Base-by-base conservation (phyloP, 805 yeast genomes). In the Nakazawaea holstii region DNA sequence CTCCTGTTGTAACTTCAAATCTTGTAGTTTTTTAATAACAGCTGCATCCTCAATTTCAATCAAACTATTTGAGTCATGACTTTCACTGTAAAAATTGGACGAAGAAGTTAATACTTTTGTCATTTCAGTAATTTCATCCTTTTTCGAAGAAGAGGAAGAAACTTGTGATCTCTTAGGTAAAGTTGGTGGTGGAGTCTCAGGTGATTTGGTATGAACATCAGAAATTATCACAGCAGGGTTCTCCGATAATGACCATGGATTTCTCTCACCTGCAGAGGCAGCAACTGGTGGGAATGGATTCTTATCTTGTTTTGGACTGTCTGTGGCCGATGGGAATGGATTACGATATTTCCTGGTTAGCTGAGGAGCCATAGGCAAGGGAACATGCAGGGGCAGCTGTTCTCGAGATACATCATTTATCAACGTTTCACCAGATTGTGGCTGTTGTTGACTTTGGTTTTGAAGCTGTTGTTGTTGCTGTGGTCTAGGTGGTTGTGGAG, bases 21-120 rank as follows among this genome's bases (percentile, higher is more conserved):
- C 17, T 5, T 33, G 38, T n/a, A 46, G 36, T 14, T 29, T 27
- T 13, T 40, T 33, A 27, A 7, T 35, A 17, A 46, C 28, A n/a
- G 35, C 45, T 6, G 31, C 9, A 36, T 46, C 49, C 30, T 46
- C 49, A 10, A 46, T 14, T 4, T 46, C 49, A 3, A 46, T 28
- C 29, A 46, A 32, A 27, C 45, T 40, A 15, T 27, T 40, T 13
- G 37, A 20, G 11, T 41, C 44, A 32, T 32, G 28, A 6, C 14
- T 20, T n/a, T 36, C 39, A 20, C 17, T 36, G 28, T 36, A 36
- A 36, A 36, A 36, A 32, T 39, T 4, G 24, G 24, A 20, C 3
- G 35, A 26, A 27, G 41, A 28, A 9, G 31, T 32, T 10, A 26
- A 11, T 6, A 28, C 40, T 15, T 27, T 27, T 13, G 46, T 43